Evolutionary conservation across 2,329 filamentous ascomycete genomes (phyloP).

Genomic region (Ophiostoma ulmi): DNA sequence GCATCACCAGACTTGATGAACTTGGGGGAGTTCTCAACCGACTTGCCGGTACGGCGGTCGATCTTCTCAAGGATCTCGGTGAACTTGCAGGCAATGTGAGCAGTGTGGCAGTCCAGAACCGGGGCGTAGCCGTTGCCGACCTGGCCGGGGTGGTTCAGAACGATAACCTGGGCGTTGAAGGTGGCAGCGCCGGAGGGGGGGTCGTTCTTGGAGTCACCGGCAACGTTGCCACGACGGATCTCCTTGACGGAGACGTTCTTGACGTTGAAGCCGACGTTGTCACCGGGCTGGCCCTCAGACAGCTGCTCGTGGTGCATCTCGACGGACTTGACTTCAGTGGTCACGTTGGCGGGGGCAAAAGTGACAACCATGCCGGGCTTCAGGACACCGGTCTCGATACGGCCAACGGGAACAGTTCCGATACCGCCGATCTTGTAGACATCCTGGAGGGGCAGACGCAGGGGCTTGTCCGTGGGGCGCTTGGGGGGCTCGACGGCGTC

Average conservation of each 20-base stretch:
- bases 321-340: conserved; percentile 99
- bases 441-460: conserved; percentile 99
- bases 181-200: conserved; percentile 81
- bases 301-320: conserved; percentile 99
- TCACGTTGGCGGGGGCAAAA: conserved; percentile 97
- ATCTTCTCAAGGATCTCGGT: conserved; percentile 99
- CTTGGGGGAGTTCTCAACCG: conserved; percentile 85
- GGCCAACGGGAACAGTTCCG: conserved; percentile 98
- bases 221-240: conserved; percentile 99
- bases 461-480: conserved; percentile 97
- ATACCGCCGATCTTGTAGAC: conserved; percentile 99
- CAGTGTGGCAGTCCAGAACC: conserved; percentile 99
- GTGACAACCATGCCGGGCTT: conserved; percentile 91
- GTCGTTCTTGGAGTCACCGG: conserved; percentile 99
- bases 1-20: conserved; percentile 99
- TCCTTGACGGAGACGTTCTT: conserved; percentile 99
- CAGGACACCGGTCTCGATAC: conserved; percentile 99
- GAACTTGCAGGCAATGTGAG: conserved; percentile 99
- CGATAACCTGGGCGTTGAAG: conserved; percentile 99
- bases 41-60: conserved; percentile 99
- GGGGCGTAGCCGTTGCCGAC: conserved; percentile 98
- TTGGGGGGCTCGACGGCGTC: conserved; percentile 88
- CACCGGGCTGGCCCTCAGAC: conserved; percentile 86
- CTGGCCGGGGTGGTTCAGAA: conserved; percentile 99
- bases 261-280: conserved; percentile 99